Evolutionary conservation across 345 rosid species (phyloP), one percentile per base, ranked within the genome.

Genomic region (Moricandia moricandioides): DNA sequence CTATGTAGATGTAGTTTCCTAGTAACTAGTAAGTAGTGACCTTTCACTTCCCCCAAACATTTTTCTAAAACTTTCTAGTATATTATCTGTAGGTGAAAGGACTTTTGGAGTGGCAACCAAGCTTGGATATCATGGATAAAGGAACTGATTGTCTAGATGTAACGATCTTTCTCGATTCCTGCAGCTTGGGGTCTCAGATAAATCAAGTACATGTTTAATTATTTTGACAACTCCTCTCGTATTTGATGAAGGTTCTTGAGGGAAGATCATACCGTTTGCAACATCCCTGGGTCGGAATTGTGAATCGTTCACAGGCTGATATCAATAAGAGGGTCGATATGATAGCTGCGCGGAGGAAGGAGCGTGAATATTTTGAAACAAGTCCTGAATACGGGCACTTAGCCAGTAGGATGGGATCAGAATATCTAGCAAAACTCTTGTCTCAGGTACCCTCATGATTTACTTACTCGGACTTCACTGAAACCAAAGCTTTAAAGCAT

Each of bases 231-330:
- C 75, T 70, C 51, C 75, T 57, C 21, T 60, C 10, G 13, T 33
- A 58, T 65, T 60, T 79, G 75, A 65, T 73, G 68, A 76, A 92
- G 98, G 97, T 95, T 85, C 88, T 95, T 37, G 99, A 95, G 84
- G 99, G 99, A 73, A 84, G 96, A 83, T 72, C 97, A 4, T 95
- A 95, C 71, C 91, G 94, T 74, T 85, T 95, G 79, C 99, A 92
- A 72, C 98, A 92, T 89, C 99, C 97, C 62, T 95, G 99, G 99
- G 99, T 92, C 47, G 99, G 99, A 77, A 90, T 92, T 68, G 99
- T 95, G 77, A 95, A 95, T 84, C 98, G 99, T 69, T 95, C 99
- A 24, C 99, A 95, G 86, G 97, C 99, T 72, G 99, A 95, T 67
- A 95, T 95, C 83, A 95, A 95, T 73, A 95, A 88, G 83, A 95